These are phyloP conservation scores for Ilyonectria robusta DNA, from an alignment of 2,329 filamentous ascomycete species.

Conservation along the genomic window DNA sequence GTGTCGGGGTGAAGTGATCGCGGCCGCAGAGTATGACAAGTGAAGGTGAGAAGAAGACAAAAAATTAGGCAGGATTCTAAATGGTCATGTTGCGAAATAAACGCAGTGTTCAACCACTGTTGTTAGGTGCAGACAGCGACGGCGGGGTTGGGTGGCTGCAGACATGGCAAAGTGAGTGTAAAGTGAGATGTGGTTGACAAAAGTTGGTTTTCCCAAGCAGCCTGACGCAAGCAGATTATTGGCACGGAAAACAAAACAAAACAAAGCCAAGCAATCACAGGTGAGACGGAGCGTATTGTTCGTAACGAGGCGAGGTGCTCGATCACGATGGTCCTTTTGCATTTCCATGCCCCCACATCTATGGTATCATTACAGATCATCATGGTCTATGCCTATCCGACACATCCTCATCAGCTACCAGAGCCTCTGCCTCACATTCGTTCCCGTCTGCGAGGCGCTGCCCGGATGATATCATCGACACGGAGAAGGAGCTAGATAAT, in stretches of 20 bases:
- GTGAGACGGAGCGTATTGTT: conserved; percentile 7
- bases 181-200: not conserved
- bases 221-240: not conserved
- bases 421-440: conserved; percentile 52
- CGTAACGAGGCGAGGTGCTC: conserved; percentile 39
- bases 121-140: not conserved
- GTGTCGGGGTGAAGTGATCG: not conserved
- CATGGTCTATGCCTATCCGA: conserved; percentile 49
- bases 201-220: not conserved
- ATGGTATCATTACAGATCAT: conserved; percentile 58
- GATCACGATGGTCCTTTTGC: conserved; percentile 47
- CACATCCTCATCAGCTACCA: conserved; percentile 40
- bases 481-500: conserved; percentile 82
- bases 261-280: not conserved
- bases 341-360: conserved; percentile 50
- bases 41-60: not conserved
- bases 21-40: not conserved
- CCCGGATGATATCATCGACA: conserved; percentile 98
- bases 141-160: not conserved
- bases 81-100: not conserved
- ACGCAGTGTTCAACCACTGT: not conserved
- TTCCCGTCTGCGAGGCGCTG: conserved; percentile 78
- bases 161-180: not conserved
- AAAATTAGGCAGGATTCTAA: not conserved
- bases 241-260: not conserved